These are phyloP conservation scores for Talaromyces albobiverticillius DNA, from an alignment of 2,329 filamentous ascomycete genomes.

Conservation along the genomic window DNA sequence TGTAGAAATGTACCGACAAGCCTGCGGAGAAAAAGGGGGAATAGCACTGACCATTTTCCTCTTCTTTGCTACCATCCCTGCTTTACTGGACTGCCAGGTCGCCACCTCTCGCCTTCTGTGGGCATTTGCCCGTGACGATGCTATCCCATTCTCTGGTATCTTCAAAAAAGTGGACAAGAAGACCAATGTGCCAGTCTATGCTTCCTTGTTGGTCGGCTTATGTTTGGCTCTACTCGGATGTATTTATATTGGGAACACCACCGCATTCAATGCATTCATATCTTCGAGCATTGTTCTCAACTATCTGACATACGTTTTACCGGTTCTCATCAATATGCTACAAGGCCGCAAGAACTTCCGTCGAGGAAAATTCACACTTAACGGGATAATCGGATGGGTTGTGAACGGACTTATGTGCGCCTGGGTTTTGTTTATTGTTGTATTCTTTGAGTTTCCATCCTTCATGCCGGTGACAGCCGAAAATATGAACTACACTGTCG, in stretches of 20 bases:
- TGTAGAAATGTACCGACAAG: slow-evolving; percentile 53
- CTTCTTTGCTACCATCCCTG: too few species aligned
- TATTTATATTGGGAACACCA: slow-evolving; percentile 53
- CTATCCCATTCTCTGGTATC: slow-evolving; percentile 50
- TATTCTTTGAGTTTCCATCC: slow-evolving; percentile 57
- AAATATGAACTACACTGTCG: slow-evolving; percentile 60
- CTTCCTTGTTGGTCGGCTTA: slow-evolving; percentile 50
- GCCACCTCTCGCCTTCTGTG: slow-evolving; percentile 48
- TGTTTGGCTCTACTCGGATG: slow-evolving; percentile 55
- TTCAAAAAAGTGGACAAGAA: slow-evolving; percentile 48
- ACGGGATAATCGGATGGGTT: slow-evolving; percentile 24
- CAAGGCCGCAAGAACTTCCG: too few species aligned
- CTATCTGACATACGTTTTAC: too few species aligned
- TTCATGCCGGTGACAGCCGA: slow-evolving; percentile 50
- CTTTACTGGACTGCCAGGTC: too few species aligned
- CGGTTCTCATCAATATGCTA: too few species aligned
- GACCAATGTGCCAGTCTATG: slow-evolving; percentile 49
- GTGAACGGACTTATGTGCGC: slow-evolving; percentile 51
- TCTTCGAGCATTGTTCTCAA: too few species aligned
- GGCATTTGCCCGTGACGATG: slow-evolving; percentile 49
- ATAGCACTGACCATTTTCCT: slow-evolving; percentile 46
- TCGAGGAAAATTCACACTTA: too few species aligned
- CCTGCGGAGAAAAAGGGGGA: slow-evolving; percentile 44
- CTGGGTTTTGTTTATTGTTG: slow-evolving; percentile 53
- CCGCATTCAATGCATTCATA: slow-evolving; percentile 56